Evolutionary conservation across 1,284 basidiomycete species (phyloP), one percentile per base, ranked within the genome.

Genomic region (Leccinum solheimii): DNA sequence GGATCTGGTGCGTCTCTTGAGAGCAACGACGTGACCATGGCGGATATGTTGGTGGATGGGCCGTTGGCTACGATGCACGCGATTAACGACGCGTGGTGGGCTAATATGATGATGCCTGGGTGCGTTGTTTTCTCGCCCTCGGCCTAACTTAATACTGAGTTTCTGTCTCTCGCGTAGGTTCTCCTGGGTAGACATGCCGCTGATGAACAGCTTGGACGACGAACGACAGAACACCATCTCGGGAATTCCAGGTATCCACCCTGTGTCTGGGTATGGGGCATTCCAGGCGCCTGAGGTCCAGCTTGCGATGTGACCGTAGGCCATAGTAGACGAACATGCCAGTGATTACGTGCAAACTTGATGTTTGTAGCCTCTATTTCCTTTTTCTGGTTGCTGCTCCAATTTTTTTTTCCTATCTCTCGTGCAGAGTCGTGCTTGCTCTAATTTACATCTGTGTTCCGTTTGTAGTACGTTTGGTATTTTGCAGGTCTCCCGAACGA

Each of bases 61-160:
- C 81, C 85, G 72, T 78, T 90, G 59, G 89, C 88, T 3, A 83
- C 88, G 23, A 88, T 92, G 85, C 81, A 86, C 60, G 84, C 85
- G 21, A 77, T 92, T 59, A 86, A 88, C 66, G 90, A 86, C 59
- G 80, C 77, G 27, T 92, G 86, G 81, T 91, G 88, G 88, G 76
- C 83, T 40, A 16, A 40, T 58, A 87, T 90, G 84, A 86, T 92
- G 86, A 89, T 91, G 87, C 90, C 90, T 55, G 90, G 90, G 86
- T 91, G 11, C 51, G 76, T 62, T 11, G 53, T 54, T 30, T 4
- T 10, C 3, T 9, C 0, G 14, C 6, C 11, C 3, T 13, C n/a
- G 5, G 21, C 9, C 9, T 5, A 7, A 10, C 26, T 14, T 3
- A 19, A 48, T 13, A 11, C 55, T 56, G 16, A 49, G 2, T 9